Conservation (phyloP, 139 green algal genomes). For the Chlamydomonas sp. region DNA sequence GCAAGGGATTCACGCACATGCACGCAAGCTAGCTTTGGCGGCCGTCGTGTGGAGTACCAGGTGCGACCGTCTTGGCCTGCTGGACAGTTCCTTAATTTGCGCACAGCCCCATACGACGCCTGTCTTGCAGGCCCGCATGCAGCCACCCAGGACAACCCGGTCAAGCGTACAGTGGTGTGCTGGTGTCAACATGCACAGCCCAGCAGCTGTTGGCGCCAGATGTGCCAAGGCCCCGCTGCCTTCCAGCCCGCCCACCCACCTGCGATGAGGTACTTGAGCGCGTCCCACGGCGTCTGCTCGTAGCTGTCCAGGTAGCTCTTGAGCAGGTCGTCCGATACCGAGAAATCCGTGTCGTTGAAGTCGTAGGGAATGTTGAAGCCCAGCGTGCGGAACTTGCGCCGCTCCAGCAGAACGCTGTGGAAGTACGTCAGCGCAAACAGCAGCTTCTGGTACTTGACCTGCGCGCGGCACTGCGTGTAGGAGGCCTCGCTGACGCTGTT, state of each 20-base stretch:
- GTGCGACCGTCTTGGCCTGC: too few species aligned
- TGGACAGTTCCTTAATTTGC: too few species aligned
- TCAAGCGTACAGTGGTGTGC: too few species aligned
- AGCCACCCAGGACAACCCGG: too few species aligned
- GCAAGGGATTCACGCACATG: not conserved
- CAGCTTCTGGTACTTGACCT: slow-evolving; percentile 87
- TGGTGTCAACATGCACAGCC: too few species aligned
- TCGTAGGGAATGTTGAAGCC: slow-evolving; percentile 94
- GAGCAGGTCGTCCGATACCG: slow-evolving; percentile 84
- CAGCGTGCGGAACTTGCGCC: slow-evolving; percentile 88
- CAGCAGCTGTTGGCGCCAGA: too few species aligned
- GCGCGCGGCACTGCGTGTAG: slow-evolving; percentile 68
- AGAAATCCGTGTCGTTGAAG: slow-evolving; percentile 94
- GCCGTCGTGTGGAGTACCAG: too few species aligned
- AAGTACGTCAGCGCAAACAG: slow-evolving; percentile 90
- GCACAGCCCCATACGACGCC: too few species aligned
- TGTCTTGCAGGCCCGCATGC: too few species aligned
- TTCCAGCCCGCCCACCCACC: not conserved
- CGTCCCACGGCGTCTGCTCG: slow-evolving; percentile 81
- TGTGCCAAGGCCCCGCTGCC: too few species aligned
- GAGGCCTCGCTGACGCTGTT: slow-evolving; percentile 76
- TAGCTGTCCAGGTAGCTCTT: slow-evolving; percentile 90
- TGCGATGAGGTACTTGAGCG: slow-evolving; percentile 88
- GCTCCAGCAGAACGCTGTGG: slow-evolving; percentile 88
- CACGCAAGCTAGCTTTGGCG: too few species aligned